These are phyloP conservation scores for Cucumis cinereus DNA, from an alignment of 306 rosid species.

Conservation along the genomic window DNA sequence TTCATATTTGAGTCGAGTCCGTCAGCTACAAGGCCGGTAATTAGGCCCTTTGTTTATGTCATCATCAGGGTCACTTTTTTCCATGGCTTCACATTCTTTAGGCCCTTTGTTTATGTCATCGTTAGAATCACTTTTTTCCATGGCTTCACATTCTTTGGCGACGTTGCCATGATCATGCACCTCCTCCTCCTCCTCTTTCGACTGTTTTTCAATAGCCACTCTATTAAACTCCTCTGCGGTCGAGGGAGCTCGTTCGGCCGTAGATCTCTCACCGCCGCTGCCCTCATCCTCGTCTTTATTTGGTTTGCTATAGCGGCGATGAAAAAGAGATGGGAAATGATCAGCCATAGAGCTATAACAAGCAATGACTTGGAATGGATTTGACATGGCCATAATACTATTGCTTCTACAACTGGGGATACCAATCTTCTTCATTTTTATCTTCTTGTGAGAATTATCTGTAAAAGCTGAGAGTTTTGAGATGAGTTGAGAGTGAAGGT, in stretches of 20 bases:
- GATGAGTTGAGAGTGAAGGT: too few species aligned
- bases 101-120: not conserved
- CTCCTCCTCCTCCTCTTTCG: not conserved
- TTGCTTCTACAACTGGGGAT: too few species aligned
- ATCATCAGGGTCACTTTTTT: too few species aligned
- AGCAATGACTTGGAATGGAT: not conserved
- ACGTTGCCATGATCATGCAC: too few species aligned
- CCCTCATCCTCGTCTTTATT: not conserved
- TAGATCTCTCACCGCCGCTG: not conserved
- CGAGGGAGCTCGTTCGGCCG: constrained; percentile 35
- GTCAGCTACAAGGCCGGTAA: not conserved
- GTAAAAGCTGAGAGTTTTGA: too few species aligned
- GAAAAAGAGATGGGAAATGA: too few species aligned
- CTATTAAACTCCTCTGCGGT: constrained; percentile 9
- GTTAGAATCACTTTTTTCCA: too few species aligned
- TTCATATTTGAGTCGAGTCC: not conserved
- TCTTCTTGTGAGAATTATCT: too few species aligned
- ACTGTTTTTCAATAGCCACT: constrained; percentile 2
- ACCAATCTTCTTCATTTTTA: too few species aligned
- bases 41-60: not conserved
- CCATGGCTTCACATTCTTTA: not conserved
- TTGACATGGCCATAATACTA: not conserved
- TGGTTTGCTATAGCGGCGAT: not conserved
- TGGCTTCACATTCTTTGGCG: not conserved
- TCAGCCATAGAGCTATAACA: not conserved